Conservation (phyloP, 2,329 filamentous ascomycete species). For the Colletotrichum liriopes region DNA sequence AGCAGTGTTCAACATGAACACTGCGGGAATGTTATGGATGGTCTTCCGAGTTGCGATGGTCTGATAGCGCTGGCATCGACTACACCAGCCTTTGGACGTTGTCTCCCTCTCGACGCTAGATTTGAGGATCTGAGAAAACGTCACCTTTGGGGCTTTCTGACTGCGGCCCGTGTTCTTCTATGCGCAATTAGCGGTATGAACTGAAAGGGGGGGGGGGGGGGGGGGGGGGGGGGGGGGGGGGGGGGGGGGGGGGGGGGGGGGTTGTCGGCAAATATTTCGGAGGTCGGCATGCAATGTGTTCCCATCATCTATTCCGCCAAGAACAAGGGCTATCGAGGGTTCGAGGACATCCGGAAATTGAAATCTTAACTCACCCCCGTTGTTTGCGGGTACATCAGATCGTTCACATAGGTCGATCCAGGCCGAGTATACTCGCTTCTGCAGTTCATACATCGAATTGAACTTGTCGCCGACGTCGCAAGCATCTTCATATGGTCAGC, state of each 20-base stretch:
- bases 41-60: conserved; percentile 88
- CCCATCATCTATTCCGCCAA: conserved; percentile 43
- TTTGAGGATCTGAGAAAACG: conserved; percentile 94
- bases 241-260: too few relatives aligned
- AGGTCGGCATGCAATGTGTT: background rate
- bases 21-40: conserved; percentile 84
- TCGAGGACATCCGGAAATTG: background rate
- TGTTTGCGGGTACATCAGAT: conserved; percentile 79
- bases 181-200: conserved; percentile 44
- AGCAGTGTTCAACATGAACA: conserved; percentile 91
- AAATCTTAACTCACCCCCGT: conserved; percentile 8
- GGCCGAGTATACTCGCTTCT: conserved; percentile 87
- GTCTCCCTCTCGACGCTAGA: conserved; percentile 91
- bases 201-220: too few relatives aligned
- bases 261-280: background rate
- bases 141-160: conserved; percentile 69
- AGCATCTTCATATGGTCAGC: conserved; percentile 63
- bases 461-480: conserved; percentile 79
- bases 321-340: background rate
- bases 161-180: conserved; percentile 66
- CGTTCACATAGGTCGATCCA: conserved; percentile 86
- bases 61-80: conserved; percentile 91
- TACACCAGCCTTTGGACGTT: conserved; percentile 93
- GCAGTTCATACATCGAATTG: conserved; percentile 89
- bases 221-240: too few relatives aligned